Conservation (phyloP, 2,329 filamentous ascomycete genomes). For the Davidsoniella eucalypti region DNA sequence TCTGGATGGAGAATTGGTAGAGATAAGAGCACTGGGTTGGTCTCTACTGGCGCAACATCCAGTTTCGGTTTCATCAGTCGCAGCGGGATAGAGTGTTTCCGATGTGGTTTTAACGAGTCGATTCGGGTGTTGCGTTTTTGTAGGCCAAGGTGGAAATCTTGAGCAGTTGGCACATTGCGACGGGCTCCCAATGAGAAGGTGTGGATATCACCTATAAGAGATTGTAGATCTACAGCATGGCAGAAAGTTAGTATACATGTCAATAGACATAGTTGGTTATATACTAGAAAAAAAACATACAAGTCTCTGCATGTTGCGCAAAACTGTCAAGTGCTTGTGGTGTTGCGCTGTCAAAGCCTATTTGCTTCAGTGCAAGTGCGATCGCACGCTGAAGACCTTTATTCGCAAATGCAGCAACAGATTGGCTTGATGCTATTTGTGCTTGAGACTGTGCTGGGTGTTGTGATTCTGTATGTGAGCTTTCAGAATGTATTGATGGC, state of each 20-base stretch:
- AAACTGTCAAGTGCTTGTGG: conserved; percentile 44
- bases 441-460: neutral
- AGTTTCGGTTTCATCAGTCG: conserved; percentile 24
- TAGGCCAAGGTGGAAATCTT: conserved; percentile 40
- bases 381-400: conserved; percentile 37
- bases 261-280: neutral
- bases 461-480: neutral
- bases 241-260: conserved; percentile 16
- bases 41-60: neutral
- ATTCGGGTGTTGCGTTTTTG: conserved; percentile 34
- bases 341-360: conserved; percentile 40
- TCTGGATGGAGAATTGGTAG: conserved; percentile 34
- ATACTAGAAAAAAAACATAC: conserved; percentile 23
- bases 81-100: conserved; percentile 33
- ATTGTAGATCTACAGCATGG: conserved; percentile 27
- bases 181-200: conserved; percentile 31
- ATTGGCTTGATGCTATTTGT: neutral
- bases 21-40: conserved; percentile 22
- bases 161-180: conserved; percentile 35
- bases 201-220: conserved; percentile 32
- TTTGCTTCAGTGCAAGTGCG: conserved; percentile 36
- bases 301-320: conserved; percentile 37
- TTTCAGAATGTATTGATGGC: too few relatives aligned
- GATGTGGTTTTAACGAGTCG: conserved; percentile 36
- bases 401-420: conserved; percentile 16